phyloP scores from a whole-genome alignment of 352 stramenopile species.

The Albugo laibachii region DNA sequence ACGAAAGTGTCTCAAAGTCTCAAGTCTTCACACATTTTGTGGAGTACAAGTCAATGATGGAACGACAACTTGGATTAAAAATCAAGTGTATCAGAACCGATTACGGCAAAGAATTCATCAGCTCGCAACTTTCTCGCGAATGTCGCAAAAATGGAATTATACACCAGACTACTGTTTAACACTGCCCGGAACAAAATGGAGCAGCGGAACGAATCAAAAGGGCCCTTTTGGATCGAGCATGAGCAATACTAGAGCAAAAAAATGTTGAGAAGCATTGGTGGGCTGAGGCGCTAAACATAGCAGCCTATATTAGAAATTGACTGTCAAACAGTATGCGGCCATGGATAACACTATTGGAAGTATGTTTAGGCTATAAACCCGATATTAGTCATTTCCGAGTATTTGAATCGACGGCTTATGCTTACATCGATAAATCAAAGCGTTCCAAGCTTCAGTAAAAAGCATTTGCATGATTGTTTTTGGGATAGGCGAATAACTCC shows the following conservation, averaged over 20 bases:
- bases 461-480: constrained; percentile 8
- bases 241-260: neutral
- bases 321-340: neutral
- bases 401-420: constrained; percentile 4
- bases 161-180: neutral
- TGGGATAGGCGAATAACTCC: constrained; percentile 8
- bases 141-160: neutral
- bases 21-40: constrained; percentile 4
- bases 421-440: constrained; percentile 4
- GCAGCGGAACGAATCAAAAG: too few species aligned
- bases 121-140: neutral
- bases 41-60: constrained; percentile 3
- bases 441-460: constrained; percentile 8
- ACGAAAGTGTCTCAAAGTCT: constrained; percentile 1
- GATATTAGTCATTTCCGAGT: constrained; percentile 1
- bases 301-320: too few species aligned
- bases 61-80: neutral
- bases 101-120: neutral
- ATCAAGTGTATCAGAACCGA: too few species aligned
- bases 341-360: neutral
- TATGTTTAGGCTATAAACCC: neutral
- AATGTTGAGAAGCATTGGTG: neutral
- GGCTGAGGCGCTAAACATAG: too few species aligned
- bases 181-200: neutral
- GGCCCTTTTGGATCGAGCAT: neutral